Evolutionary conservation across 352 stramenopile species (phyloP), one percentile per base, ranked within the genome.

Genomic region (Phytopythium ostracodes): DNA sequence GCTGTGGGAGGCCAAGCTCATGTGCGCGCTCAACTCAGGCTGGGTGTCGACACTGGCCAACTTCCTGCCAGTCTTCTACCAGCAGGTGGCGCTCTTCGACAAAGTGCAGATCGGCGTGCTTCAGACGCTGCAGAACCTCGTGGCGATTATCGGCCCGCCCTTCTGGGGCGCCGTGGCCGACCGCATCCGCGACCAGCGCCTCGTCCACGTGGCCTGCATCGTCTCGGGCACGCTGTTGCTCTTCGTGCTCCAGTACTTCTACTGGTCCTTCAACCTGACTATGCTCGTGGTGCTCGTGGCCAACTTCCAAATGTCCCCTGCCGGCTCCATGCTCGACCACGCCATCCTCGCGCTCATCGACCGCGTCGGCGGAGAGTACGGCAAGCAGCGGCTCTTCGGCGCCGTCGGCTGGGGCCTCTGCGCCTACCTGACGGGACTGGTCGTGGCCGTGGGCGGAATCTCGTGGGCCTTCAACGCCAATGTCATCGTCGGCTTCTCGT

Each of bases 381-480:
- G 85, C 68, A 92, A 91, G 67, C 85, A 94, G 66, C 82, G 85
- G 0, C 71, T 94, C 58, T 92, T 90, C 56, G 85, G 82, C 33
- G 82, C 85, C 2, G 68, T 94, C 33, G 85, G 85, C 29, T 94
- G 81, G 61, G 85, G 85, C 10, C 51, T 68, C 20, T 66, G 70
- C 25, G 85, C 82, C 11, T 94, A 92, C 70, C 59, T 92, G 47
- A 83, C 82, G n/a, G 81, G 82, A 0, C 64, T 91, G 50, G 65
- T 88, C 42, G 82, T 92, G 33, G 67, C 76, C 0, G 68, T 72
- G 3, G 73, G 64, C 4, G 81, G 85, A 38, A 90, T 94, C 59
- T 70, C 75, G 31, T 94, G 79, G 82, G 71, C 77, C n/a, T 94
- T 94, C 66, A 90, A 89, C 65, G n/a, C 88, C 18, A 86, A 68